These are phyloP conservation scores for Plasmodiophora brassicae DNA, from an alignment of 208 protist species.

Conservation along the genomic window DNA sequence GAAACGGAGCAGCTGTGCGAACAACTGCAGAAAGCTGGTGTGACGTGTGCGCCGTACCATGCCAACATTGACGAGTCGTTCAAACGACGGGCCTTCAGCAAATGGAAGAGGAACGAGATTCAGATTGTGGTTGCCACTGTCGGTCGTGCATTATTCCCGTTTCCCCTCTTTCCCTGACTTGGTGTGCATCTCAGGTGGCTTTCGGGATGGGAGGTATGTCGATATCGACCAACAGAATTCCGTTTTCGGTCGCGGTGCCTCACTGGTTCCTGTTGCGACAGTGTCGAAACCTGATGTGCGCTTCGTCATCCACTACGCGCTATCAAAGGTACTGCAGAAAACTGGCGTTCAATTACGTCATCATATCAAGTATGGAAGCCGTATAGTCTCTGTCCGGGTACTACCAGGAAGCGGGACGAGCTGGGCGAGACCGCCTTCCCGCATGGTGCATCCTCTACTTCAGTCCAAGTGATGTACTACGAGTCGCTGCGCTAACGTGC, in stretches of 20 bases:
- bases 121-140: not conserved
- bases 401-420: conserved; percentile 2
- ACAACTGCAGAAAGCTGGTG: not conserved
- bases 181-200: not conserved
- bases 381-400: conserved; percentile 2
- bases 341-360: not conserved
- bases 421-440: not conserved
- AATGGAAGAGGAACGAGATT: not conserved
- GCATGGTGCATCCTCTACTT: not conserved
- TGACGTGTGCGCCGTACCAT: not conserved
- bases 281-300: conserved; percentile 10
- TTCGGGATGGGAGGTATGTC: conserved; percentile 30
- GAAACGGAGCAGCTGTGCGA: not conserved
- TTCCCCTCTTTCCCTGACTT: not conserved
- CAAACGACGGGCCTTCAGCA: not conserved
- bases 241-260: not conserved
- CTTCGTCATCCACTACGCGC: not conserved
- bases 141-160: not conserved
- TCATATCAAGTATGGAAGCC: not conserved
- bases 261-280: not conserved
- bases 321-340: not conserved
- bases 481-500: not conserved
- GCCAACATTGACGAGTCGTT: not conserved
- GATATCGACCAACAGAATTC: too few relatives aligned
- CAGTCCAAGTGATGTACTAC: not conserved